Conservation (phyloP, 176 grass and related monocot species). For the Eleusine indica region DNA sequence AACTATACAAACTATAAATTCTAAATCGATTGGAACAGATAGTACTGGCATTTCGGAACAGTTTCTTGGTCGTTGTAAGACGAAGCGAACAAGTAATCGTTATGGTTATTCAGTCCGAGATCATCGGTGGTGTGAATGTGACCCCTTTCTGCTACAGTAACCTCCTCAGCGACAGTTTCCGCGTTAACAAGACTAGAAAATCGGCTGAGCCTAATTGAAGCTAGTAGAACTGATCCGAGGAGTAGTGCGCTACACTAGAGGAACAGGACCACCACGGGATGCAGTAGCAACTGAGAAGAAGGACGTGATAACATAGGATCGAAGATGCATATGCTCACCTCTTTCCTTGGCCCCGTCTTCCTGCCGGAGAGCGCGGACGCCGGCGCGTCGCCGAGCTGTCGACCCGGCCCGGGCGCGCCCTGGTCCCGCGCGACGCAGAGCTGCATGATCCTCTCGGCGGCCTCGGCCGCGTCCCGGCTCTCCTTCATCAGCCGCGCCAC, state of each 20-base stretch:
- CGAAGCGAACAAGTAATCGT: too few species aligned
- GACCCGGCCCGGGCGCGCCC: not conserved
- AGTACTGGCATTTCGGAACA: too few species aligned
- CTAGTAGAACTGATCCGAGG: too few species aligned
- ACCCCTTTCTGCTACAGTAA: not conserved
- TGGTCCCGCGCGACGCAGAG: conserved; percentile 74
- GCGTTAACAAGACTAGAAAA: too few species aligned
- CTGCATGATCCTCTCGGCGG: conserved; percentile 88
- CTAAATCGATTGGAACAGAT: not conserved
- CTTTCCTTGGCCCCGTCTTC: conserved; percentile 58
- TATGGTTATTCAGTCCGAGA: too few species aligned
- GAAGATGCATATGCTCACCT: conserved; percentile 47
- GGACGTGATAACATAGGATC: not conserved
- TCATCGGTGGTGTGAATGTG: not conserved
- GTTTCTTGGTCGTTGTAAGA: too few species aligned
- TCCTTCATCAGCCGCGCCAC: conserved; percentile 91
- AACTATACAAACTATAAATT: not conserved
- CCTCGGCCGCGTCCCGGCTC: conserved; percentile 78
- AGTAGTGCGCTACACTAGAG: not conserved
- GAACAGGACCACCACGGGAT: not conserved
- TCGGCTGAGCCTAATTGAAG: too few species aligned
- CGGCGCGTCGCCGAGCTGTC: not conserved
- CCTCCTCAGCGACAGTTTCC: not conserved
- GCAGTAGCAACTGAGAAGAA: not conserved
- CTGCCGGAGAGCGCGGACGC: conserved; percentile 20